Conservation (phyloP, 768 basidiomycete species). For the Favolaschia claudopus region DNA sequence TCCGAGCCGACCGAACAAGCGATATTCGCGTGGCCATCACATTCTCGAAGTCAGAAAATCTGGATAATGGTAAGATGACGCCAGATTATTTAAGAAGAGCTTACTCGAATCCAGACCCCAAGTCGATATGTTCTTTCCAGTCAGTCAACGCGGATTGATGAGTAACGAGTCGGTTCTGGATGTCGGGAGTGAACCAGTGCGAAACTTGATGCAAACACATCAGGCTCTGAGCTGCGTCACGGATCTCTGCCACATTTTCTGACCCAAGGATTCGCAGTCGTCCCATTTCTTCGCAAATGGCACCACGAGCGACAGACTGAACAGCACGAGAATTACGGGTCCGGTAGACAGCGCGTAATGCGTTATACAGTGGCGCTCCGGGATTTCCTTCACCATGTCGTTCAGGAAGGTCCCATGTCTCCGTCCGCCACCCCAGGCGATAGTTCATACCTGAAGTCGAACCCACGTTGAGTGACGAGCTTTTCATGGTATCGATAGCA, state of each 20-base stretch:
- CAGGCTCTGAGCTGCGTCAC: conserved; percentile 70
- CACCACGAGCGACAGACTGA: conserved; percentile 54
- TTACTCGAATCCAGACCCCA: conserved; percentile 72
- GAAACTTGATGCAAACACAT: conserved; percentile 84
- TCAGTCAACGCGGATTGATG: conserved; percentile 41
- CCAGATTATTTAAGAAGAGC: conserved; percentile 33
- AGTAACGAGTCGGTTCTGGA: conserved; percentile 43
- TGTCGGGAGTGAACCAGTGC: conserved; percentile 57
- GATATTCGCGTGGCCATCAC: conserved; percentile 85
- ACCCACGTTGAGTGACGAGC: conserved; percentile 42
- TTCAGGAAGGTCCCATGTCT: conserved; percentile 93
- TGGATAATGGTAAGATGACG: conserved; percentile 36
- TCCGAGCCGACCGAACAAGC: conserved; percentile 74
- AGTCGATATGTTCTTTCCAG: conserved; percentile 53
- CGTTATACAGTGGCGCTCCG: conserved; percentile 74
- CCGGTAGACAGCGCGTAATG: conserved; percentile 82
- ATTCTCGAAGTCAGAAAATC: conserved; percentile 78
- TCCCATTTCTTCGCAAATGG: conserved; percentile 67
- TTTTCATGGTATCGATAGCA: conserved; percentile 74
- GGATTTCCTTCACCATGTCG: conserved; percentile 49
- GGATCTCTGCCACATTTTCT: conserved; percentile 83
- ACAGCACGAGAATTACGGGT: conserved; percentile 67
- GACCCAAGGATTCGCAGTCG: conserved; percentile 71
- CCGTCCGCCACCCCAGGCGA: conserved; percentile 92
- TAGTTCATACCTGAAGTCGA: conserved; percentile 63